A percentile compares a stretch with the other conserved stretches of the same genome.
phyloP scores from a whole-genome alignment of 164 flowering plant species.

The Tinospora cordifolia region DNA sequence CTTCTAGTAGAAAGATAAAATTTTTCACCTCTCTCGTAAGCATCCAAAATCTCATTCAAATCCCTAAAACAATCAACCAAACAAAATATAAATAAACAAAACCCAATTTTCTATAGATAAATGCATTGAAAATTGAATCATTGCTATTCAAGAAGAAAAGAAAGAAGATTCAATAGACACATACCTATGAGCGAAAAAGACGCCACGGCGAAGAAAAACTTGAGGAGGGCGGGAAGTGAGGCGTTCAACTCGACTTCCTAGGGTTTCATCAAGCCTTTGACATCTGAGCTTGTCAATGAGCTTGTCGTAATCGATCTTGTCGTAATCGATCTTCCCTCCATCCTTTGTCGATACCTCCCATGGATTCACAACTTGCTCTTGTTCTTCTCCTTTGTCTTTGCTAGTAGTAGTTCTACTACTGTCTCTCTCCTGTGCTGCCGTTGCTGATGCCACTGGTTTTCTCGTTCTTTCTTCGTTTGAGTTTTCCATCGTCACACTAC shows the following conservation, averaged over 20 bases:
- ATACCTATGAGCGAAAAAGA: constrained; percentile 93
- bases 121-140: not conserved
- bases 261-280: constrained; percentile 55
- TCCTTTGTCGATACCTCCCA: constrained; percentile 74
- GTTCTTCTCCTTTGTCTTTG: constrained; percentile 24
- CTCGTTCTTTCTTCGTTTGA: not conserved
- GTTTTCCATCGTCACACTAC: not conserved
- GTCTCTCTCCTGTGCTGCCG: not conserved
- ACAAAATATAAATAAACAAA: not conserved
- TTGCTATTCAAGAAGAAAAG: not conserved
- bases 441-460: no score
- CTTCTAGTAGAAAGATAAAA: constrained; percentile 86
- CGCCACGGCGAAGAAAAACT: constrained; percentile 91
- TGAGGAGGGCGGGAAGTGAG: constrained; percentile 77
- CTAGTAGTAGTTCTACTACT: not conserved
- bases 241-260: constrained; percentile 62
- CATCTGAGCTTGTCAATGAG: constrained; percentile 91
- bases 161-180: constrained; percentile 16
- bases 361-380: constrained; percentile 76
- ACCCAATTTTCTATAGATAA: no score
- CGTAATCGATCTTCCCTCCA: constrained; percentile 89
- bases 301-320: constrained; percentile 93
- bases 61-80: constrained; percentile 61
- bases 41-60: constrained; percentile 64
- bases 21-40: constrained; percentile 74